Evolutionary conservation across 495 filamentous ascomycete species (phyloP), one percentile per base, ranked within the genome.

Genomic region (Trichocladium antarcticum): DNA sequence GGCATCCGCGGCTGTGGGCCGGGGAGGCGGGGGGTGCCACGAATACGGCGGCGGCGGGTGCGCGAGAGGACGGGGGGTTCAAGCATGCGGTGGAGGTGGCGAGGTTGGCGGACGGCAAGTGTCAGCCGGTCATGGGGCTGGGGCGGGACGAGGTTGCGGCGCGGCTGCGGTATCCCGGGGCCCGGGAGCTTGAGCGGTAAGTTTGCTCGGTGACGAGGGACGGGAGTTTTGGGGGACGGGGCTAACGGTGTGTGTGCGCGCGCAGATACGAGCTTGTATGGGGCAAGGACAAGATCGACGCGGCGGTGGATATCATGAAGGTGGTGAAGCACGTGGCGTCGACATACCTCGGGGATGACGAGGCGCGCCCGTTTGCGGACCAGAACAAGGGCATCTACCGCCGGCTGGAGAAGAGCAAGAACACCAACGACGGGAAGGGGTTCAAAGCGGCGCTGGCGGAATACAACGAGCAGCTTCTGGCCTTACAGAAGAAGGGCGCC

Each of bases 231-330:
- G n/a, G n/a, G n/a, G n/a, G n/a, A n/a, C n/a, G n/a, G n/a, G n/a
- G n/a, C n/a, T n/a, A n/a, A n/a, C n/a, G n/a, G n/a, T n/a, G n/a
- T n/a, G n/a, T n/a, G n/a, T n/a, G n/a, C n/a, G n/a, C n/a, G n/a
- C n/a, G n/a, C n/a, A 86, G 84, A 54, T 97, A 87, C 58, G 73
- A 90, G 47, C 77, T 89, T 7, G 83, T 89, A 27, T 76, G 75
- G 44, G 82, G 85, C 14, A 79, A 79, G 50, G 85, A 92, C 35
- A 77, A 92, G 57, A 95, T 95, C 68, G 81, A 87, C 53, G 83
- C 89, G 5, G 67, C 89, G 47, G 78, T 83, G 56, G 92, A 97
- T 54, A 95, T 96, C 51, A 71, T 83, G 45, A 75, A 82, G 41
- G 83, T 87, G 12, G 80, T 95, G 40, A 78, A 87, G 49, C 74